Evolutionary conservation across 2,329 filamentous ascomycete genomes (phyloP).

Genomic region (Colletotrichum melonis): DNA sequence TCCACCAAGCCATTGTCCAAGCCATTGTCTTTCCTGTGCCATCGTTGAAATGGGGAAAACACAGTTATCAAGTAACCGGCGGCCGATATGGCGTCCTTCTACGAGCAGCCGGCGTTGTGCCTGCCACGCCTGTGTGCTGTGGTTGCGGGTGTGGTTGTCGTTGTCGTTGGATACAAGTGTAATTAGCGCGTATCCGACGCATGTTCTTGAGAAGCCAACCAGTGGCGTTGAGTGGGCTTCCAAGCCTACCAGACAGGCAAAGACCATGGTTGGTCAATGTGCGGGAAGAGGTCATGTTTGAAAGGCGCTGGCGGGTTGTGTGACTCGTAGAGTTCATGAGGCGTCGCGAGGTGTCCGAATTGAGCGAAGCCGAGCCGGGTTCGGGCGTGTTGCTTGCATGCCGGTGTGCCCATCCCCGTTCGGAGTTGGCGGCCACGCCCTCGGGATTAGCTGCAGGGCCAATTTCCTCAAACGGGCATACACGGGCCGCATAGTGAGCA

Average conservation of each 20-base stretch:
- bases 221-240: constrained; percentile 14
- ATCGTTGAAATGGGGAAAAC: not conserved
- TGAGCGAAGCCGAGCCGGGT: constrained; percentile 22
- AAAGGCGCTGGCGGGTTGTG: not conserved
- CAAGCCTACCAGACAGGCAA: not conserved
- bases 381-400: constrained; percentile 22
- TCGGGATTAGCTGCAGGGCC: constrained; percentile 29
- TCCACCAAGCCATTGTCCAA: not conserved
- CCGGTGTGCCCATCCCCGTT: constrained; percentile 25
- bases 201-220: not conserved
- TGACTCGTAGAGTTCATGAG: constrained; percentile 6
- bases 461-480: constrained; percentile 32
- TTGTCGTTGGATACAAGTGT: not conserved
- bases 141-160: not conserved
- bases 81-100: constrained; percentile 4
- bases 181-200: not conserved
- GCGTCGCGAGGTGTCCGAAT: constrained; percentile 14
- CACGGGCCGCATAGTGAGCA: constrained; percentile 31
- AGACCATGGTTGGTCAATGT: constrained; percentile 4
- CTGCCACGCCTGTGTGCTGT: not conserved
- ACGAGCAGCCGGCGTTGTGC: not conserved
- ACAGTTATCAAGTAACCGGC: not conserved
- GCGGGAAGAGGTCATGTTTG: constrained; percentile 14
- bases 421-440: constrained; percentile 21
- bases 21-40: not conserved